phyloP scores from a whole-genome alignment of 768 basidiomycete species.

The Gelatoporia subvermispora region DNA sequence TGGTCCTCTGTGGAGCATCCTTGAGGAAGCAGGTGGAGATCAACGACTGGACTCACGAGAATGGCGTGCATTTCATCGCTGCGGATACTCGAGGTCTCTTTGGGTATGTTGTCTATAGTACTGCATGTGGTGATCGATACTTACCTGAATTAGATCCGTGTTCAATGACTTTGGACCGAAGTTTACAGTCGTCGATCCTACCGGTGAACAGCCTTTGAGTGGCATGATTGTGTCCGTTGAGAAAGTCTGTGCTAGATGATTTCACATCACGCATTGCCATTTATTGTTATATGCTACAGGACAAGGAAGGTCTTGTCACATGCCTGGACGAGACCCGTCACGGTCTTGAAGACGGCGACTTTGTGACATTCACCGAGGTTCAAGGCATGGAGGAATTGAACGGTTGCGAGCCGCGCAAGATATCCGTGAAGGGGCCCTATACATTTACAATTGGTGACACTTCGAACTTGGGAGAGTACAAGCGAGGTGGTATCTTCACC shows the following conservation, averaged over 20 bases:
- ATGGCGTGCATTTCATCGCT: conserved; percentile 87
- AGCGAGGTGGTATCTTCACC: conserved; percentile 88
- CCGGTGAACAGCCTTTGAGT: conserved; percentile 88
- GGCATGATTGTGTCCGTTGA: conserved; percentile 97
- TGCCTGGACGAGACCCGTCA: conserved; percentile 96
- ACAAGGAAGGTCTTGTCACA: conserved; percentile 87
- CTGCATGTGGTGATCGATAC: background rate
- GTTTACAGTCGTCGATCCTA: conserved; percentile 95
- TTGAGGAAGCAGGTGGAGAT: conserved; percentile 87
- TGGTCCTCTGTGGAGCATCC: conserved; percentile 80
- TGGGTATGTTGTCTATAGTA: conserved; percentile 50
- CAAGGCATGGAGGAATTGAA: conserved; percentile 94
- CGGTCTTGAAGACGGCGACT: conserved; percentile 98
- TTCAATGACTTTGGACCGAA: conserved; percentile 97
- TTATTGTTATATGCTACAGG: conserved; percentile 37
- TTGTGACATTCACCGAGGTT: conserved; percentile 93
- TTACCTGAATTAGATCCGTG: conserved; percentile 52
- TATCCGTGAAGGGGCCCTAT: conserved; percentile 94
- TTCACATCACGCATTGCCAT: no score
- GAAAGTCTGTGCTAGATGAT: conserved; percentile 47
- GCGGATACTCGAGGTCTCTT: conserved; percentile 92
- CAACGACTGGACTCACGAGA: conserved; percentile 89
- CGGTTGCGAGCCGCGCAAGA: conserved; percentile 84
- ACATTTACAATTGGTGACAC: conserved; percentile 97
- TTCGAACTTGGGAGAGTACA: conserved; percentile 68